Conservation (phyloP, 768 basidiomycete genomes). For the Tricholoma matsutake region DNA sequence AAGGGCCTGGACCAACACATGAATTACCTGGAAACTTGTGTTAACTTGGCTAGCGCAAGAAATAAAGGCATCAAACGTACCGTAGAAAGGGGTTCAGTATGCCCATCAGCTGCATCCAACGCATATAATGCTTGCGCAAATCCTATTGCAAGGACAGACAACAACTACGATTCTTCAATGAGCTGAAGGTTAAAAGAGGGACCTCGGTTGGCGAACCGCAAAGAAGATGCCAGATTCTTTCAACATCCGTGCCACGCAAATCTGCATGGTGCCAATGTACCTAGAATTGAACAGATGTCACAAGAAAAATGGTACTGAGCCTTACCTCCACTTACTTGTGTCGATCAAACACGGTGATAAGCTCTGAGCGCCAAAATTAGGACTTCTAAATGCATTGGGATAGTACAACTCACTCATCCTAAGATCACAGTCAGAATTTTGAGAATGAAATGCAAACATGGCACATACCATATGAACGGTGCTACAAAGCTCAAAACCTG, state of each 20-base stretch:
- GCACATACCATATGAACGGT: slow-evolving; percentile 77
- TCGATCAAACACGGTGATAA: slow-evolving; percentile 79
- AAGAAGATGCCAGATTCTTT: slow-evolving; percentile 93
- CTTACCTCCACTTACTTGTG: slow-evolving; percentile 56
- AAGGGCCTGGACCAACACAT: slow-evolving; percentile 75
- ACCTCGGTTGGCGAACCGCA: slow-evolving; percentile 51
- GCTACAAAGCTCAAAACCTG: slow-evolving; percentile 86
- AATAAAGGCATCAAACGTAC: slow-evolving; percentile 33
- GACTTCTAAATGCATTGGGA: not conserved
- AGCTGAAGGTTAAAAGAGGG: slow-evolving; percentile 1
- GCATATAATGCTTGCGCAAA: slow-evolving; percentile 89
- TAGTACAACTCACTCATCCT: slow-evolving; percentile 74
- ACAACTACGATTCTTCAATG: slow-evolving; percentile 45
- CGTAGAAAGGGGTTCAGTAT: slow-evolving; percentile 46
- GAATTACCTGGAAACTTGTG: slow-evolving; percentile 47
- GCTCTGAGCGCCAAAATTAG: slow-evolving; percentile 40
- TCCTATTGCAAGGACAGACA: slow-evolving; percentile 79
- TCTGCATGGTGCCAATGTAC: slow-evolving; percentile 91
- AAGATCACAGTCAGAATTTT: not conserved
- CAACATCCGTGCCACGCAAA: slow-evolving; percentile 90
- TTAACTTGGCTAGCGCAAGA: slow-evolving; percentile 1
- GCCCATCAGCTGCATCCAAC: slow-evolving; percentile 86
- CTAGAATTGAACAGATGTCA: slow-evolving; percentile 28
- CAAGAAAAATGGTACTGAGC: not conserved
- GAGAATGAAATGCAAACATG: not conserved